phyloP scores from a whole-genome alignment of 176 grass and related monocot genomes.

The Zoysia pacifica region DNA sequence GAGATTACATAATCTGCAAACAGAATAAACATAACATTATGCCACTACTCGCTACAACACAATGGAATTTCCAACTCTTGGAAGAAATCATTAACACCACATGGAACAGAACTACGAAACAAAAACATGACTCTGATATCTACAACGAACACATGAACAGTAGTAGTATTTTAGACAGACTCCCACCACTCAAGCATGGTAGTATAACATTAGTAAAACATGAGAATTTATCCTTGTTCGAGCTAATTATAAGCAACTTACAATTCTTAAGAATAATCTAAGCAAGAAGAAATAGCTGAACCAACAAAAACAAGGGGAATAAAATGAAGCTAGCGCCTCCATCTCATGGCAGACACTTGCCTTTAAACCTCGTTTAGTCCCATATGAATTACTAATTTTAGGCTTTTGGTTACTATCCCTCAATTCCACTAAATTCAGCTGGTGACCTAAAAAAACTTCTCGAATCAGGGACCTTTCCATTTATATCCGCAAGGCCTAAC shows the following conservation, averaged over 20 bases:
- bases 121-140: conserved; percentile 8
- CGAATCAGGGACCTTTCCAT: background rate
- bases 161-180: background rate
- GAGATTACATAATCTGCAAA: conserved; percentile 80
- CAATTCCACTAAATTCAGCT: background rate
- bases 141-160: background rate
- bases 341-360: background rate
- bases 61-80: background rate
- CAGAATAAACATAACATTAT: conserved; percentile 15
- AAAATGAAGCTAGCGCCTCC: background rate
- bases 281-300: background rate
- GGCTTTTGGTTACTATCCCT: background rate
- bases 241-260: conserved; percentile 1
- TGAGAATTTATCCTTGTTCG: conserved; percentile 1
- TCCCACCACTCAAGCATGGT: background rate
- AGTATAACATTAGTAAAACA: background rate
- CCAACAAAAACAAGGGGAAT: background rate
- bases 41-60: background rate
- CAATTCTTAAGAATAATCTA: background rate
- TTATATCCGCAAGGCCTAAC: background rate
- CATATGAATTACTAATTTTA: background rate
- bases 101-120: conserved; percentile 14
- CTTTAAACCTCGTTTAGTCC: background rate
- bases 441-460: background rate
- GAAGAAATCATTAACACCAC: background rate